Evolutionary conservation across 2,329 filamentous ascomycete species (phyloP).

Genomic region (Aureobasidium musti): DNA sequence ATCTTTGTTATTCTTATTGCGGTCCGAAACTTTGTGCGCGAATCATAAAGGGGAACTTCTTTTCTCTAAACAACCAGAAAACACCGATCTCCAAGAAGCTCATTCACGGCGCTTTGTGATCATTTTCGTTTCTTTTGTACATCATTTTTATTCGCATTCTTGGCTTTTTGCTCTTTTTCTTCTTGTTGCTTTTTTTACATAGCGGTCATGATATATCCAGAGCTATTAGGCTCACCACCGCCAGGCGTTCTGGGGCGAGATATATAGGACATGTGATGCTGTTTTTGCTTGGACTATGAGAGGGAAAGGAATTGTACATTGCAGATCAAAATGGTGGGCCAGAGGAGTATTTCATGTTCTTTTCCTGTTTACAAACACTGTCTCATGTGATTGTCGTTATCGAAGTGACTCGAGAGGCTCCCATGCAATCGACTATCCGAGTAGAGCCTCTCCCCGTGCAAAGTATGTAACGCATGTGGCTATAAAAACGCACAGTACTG

Average conservation of each 20-base stretch:
- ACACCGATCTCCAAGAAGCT: neutral
- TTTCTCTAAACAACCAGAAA: neutral
- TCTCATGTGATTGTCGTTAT: neutral
- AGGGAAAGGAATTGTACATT: constrained; percentile 5
- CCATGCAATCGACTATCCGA: no score
- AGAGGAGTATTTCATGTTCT: neutral
- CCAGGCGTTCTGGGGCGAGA: constrained; percentile 15
- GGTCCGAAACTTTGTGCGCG: constrained; percentile 21
- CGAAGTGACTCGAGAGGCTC: no score
- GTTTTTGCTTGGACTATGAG: neutral
- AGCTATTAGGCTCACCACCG: constrained; percentile 26
- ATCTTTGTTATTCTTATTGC: constrained; percentile 36
- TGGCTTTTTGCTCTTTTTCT: constrained; percentile 5
- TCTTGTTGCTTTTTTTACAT: neutral
- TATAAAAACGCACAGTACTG: no score
- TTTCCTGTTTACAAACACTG: neutral
- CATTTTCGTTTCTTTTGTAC: constrained; percentile 20
- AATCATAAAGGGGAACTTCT: neutral
- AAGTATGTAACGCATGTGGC: no score
- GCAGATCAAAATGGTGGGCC: neutral
- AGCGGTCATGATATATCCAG: constrained; percentile 29
- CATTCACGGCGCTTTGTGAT: neutral
- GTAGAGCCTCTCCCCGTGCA: no score
- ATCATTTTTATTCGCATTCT: neutral
- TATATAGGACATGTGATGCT: constrained; percentile 11